Evolutionary conservation across 2,329 filamentous ascomycete species (phyloP).

Genomic region (Colletotrichum cereale): DNA sequence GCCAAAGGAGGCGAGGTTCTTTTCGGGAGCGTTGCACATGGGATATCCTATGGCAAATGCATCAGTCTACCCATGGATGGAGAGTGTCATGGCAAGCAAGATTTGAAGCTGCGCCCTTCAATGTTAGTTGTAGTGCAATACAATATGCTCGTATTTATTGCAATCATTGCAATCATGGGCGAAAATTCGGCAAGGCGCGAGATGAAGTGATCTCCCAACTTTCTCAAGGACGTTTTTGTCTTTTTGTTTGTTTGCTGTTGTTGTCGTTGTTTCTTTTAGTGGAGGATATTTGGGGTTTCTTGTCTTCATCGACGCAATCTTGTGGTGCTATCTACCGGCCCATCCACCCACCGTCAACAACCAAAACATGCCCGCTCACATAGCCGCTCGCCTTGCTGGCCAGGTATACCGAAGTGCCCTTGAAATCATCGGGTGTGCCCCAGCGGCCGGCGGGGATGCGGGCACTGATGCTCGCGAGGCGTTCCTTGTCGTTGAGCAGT

Average conservation of each 20-base stretch:
- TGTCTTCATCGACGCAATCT: background rate
- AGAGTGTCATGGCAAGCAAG: constrained; percentile 60
- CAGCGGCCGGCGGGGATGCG: constrained; percentile 88
- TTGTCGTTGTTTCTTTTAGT: background rate
- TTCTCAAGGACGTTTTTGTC: background rate
- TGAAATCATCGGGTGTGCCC: constrained; percentile 89
- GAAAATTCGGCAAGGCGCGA: background rate
- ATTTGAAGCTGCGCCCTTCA: constrained; percentile 11
- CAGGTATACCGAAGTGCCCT: constrained; percentile 83
- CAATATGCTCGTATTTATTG: background rate
- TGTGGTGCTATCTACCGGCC: constrained; percentile 69
- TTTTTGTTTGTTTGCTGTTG: background rate
- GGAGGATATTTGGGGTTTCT: too few relatives aligned
- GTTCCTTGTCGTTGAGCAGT: constrained; percentile 77
- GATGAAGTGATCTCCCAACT: background rate
- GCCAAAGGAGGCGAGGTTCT: constrained; percentile 74
- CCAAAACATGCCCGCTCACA: constrained; percentile 84
- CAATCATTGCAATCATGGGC: background rate
- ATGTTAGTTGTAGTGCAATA: background rate
- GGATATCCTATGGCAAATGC: constrained; percentile 73
- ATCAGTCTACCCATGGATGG: constrained; percentile 72
- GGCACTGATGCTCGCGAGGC: constrained; percentile 79
- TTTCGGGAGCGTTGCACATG: constrained; percentile 73
- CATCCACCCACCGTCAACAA: constrained; percentile 95
- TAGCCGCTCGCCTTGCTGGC: constrained; percentile 83